phyloP scores from a whole-genome alignment of 208 protist genomes.

The Trypanosoma rangeli region DNA sequence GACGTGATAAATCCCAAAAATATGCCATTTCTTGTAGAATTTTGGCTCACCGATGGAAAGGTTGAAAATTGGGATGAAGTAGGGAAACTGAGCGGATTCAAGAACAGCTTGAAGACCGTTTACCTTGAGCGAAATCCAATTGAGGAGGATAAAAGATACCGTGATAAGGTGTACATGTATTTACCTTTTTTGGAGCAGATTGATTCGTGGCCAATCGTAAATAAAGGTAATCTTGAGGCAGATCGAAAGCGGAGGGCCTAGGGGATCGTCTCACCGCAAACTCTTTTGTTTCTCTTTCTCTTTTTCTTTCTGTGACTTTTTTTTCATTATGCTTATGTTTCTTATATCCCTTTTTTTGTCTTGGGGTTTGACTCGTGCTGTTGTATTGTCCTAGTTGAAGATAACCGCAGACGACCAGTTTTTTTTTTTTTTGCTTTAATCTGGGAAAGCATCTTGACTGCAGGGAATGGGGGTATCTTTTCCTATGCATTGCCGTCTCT shows the following conservation, averaged over 20 bases:
- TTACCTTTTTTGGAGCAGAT: conserved; percentile 87
- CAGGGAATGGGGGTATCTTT: too few relatives aligned
- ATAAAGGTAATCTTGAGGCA: conserved; percentile 79
- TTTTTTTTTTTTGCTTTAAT: not conserved
- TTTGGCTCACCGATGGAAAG: conserved; percentile 90
- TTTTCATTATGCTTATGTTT: too few relatives aligned
- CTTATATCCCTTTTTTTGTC: not conserved
- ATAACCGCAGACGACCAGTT: not conserved
- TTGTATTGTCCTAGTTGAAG: not conserved
- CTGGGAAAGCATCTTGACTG: too few relatives aligned
- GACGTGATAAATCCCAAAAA: conserved; percentile 58
- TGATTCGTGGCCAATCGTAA: conserved; percentile 88
- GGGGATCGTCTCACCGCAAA: not conserved
- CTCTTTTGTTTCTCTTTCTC: conserved; percentile 5
- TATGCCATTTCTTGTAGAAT: conserved; percentile 82
- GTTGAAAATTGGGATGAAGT: conserved; percentile 83
- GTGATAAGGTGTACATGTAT: conserved; percentile 83
- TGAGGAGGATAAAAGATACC: conserved; percentile 86
- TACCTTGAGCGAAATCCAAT: conserved; percentile 91
- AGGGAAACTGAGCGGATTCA: conserved; percentile 62
- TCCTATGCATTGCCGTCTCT: too few relatives aligned
- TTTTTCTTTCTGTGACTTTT: too few relatives aligned
- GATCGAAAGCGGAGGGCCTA: conserved; percentile 45
- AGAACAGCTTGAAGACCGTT: conserved; percentile 71
- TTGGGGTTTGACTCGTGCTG: not conserved